These are phyloP conservation scores for Mycena galopus DNA, from an alignment of 768 basidiomycete species.

Conservation along the genomic window DNA sequence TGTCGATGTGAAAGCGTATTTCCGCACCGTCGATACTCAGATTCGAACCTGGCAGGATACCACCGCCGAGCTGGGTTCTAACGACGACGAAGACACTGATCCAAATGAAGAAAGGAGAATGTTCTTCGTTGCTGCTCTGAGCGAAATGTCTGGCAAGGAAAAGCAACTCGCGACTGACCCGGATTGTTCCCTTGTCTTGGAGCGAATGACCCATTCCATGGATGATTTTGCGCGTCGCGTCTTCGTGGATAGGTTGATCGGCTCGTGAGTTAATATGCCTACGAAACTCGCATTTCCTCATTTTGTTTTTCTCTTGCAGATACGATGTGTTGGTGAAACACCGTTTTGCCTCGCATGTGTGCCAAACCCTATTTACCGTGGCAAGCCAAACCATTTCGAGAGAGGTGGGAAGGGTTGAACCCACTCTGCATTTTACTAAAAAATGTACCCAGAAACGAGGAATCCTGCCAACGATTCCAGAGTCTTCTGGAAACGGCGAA, in stretches of 20 bases:
- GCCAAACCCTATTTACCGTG: slow-evolving; percentile 87
- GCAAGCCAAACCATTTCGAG: slow-evolving; percentile 72
- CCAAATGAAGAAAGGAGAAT: slow-evolving; percentile 83
- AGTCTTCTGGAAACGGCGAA: slow-evolving; percentile 70
- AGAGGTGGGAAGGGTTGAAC: slow-evolving; percentile 62
- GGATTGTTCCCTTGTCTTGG: slow-evolving; percentile 91
- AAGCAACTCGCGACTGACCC: slow-evolving; percentile 92
- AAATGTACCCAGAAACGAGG: slow-evolving; percentile 60
- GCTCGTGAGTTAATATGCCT: slow-evolving; percentile 75
- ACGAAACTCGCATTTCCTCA: neutral
- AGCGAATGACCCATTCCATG: slow-evolving; percentile 93
- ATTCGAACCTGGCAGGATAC: slow-evolving; percentile 88
- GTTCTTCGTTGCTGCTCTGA: slow-evolving; percentile 86
- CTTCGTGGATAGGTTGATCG: slow-evolving; percentile 87
- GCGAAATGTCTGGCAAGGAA: slow-evolving; percentile 90
- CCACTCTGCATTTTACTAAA: neutral
- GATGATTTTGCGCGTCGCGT: slow-evolving; percentile 96
- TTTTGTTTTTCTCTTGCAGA: slow-evolving; percentile 49
- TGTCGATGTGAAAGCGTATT: slow-evolving; percentile 92
- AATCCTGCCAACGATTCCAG: slow-evolving; percentile 62
- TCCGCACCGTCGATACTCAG: slow-evolving; percentile 88
- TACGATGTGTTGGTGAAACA: slow-evolving; percentile 78
- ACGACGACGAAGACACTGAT: slow-evolving; percentile 64
- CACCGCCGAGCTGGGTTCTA: slow-evolving; percentile 54
- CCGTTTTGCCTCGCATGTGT: slow-evolving; percentile 95